Conservation (phyloP, 345 rosid genomes). For the Salix purpurea region DNA sequence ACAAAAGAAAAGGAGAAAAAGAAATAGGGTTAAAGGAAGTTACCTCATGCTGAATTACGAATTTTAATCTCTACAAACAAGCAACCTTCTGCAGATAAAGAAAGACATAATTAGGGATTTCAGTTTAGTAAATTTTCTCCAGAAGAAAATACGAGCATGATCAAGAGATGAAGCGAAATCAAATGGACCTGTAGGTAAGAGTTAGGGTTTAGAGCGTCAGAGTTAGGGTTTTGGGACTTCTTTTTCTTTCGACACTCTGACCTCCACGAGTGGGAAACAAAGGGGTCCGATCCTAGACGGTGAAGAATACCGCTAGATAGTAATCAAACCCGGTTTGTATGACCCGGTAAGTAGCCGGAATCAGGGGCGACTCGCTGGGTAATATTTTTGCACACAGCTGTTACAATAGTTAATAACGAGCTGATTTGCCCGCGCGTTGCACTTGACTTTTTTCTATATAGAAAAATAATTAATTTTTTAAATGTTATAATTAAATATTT, state of each 20-base stretch:
- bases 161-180: neutral
- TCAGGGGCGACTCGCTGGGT: no score
- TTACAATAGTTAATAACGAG: no score
- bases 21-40: neutral
- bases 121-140: neutral
- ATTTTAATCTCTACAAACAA: neutral
- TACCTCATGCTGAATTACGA: neutral
- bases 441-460: no score
- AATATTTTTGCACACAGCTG: no score
- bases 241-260: neutral
- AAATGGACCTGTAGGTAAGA: neutral
- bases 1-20: neutral
- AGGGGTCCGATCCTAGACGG: neutral
- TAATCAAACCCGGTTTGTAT: no score
- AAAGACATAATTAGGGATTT: neutral
- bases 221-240: neutral
- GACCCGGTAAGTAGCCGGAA: no score
- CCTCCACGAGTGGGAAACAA: neutral
- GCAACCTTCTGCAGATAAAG: neutral
- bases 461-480: no score
- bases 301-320: neutral
- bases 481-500: no score
- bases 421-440: no score
- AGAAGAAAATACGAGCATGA: neutral
- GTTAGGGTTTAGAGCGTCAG: neutral